Evolutionary conservation across 2,329 filamentous ascomycete genomes (phyloP).

Genomic region (Pestalotiopsis sp.): DNA sequence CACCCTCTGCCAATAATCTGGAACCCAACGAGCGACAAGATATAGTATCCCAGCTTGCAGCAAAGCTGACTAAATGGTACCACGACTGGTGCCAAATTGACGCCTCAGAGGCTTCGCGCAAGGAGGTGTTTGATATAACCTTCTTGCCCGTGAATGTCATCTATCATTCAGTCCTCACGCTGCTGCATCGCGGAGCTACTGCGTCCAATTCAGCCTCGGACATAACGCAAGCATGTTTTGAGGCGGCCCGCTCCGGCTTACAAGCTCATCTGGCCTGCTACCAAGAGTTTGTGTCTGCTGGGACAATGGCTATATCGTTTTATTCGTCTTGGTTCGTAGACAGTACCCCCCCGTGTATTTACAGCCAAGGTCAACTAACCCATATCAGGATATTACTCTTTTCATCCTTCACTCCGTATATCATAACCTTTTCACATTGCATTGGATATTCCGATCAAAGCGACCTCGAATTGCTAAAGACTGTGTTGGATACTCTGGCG

Average conservation of each 20-base stretch:
- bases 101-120: background rate
- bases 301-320: background rate
- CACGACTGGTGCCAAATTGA: background rate
- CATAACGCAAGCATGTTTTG: background rate
- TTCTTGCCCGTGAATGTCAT: background rate
- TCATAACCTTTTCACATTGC: background rate
- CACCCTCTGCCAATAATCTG: background rate
- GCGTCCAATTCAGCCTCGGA: background rate
- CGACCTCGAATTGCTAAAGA: background rate
- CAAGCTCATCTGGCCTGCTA: background rate
- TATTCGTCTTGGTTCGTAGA: background rate
- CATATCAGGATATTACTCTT: background rate
- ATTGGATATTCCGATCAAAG: background rate
- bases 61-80: background rate
- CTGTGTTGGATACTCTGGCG: background rate
- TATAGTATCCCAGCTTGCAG: background rate
- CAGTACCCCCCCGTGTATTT: background rate
- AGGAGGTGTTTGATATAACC: background rate
- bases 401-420: background rate
- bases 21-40: background rate
- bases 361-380: background rate
- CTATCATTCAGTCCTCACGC: background rate
- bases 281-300: background rate
- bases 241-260: background rate
- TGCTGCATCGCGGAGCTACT: background rate